A percentile compares a stretch with the other conserved stretches of the same genome.
Conservation (phyloP, 352 stramenopile species). For the Globisporangium spiculum region DNA sequence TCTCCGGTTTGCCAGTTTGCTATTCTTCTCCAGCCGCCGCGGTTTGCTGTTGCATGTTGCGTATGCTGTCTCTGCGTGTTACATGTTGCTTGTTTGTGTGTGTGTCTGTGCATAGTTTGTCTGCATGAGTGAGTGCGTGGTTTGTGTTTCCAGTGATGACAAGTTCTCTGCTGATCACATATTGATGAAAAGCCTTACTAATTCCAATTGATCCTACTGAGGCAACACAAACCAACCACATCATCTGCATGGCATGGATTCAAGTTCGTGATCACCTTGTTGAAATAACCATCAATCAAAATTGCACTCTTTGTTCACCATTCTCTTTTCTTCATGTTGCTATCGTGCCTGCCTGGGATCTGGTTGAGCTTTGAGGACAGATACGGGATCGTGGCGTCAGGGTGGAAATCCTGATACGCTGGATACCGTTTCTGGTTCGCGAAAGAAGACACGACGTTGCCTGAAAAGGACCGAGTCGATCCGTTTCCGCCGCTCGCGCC, state of each 20-base stretch:
- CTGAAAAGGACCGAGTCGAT: constrained; percentile 28
- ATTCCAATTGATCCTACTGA: constrained; percentile 91
- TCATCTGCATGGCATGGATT: not conserved
- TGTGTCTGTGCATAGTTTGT: constrained; percentile 21
- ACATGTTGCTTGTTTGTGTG: constrained; percentile 14
- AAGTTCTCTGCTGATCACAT: constrained; percentile 63
- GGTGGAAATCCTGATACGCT: constrained; percentile 24
- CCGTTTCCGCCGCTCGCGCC: not conserved
- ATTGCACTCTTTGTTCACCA: not conserved
- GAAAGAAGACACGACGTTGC: constrained; percentile 39
- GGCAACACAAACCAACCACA: constrained; percentile 30
- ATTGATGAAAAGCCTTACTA: constrained; percentile 70
- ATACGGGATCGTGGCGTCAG: constrained; percentile 37
- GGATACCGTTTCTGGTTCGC: constrained; percentile 50
- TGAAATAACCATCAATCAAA: not conserved
- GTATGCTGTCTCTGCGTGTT: constrained; percentile 22
- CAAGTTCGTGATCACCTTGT: not conserved
- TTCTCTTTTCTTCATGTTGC: not conserved
- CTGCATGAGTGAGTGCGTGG: not conserved
- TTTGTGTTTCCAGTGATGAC: constrained; percentile 62
- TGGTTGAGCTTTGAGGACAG: constrained; percentile 31
- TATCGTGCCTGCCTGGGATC: constrained; percentile 13
- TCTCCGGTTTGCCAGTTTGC: not conserved
- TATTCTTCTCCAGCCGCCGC: not conserved
- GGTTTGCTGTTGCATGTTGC: constrained; percentile 11